These are phyloP conservation scores for Phlebiopsis gigantea DNA, from an alignment of 768 basidiomycete genomes.

Conservation along the genomic window DNA sequence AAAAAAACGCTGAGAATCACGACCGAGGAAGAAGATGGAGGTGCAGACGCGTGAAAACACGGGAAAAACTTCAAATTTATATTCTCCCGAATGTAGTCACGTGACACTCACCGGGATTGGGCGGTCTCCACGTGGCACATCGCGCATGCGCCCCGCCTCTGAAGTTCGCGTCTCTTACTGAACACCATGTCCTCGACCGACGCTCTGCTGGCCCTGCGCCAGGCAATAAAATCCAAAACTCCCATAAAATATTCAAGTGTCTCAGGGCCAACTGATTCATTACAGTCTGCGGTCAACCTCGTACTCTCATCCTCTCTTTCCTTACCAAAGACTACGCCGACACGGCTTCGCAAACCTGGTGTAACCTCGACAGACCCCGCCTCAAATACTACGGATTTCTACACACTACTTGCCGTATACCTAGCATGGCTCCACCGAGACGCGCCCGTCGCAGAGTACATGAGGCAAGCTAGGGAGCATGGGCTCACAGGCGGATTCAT, in stretches of 20 bases:
- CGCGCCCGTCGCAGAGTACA: slow-evolving; percentile 77
- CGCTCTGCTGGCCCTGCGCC: slow-evolving; percentile 50
- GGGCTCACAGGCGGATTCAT: slow-evolving; percentile 75
- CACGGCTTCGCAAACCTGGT: slow-evolving; percentile 71
- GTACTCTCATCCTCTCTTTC: slow-evolving; percentile 45
- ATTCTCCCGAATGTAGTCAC: background rate
- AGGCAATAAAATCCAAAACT: slow-evolving; percentile 53
- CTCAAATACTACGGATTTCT: slow-evolving; percentile 49
- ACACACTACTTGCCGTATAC: slow-evolving; percentile 76
- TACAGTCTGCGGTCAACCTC: slow-evolving; percentile 60
- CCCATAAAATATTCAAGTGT: slow-evolving; percentile 45
- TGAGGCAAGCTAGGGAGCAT: slow-evolving; percentile 75
- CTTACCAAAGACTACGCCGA: slow-evolving; percentile 70
- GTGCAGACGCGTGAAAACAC: background rate
- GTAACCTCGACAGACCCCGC: slow-evolving; percentile 35
- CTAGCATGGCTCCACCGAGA: slow-evolving; percentile 80
- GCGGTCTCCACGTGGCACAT: background rate
- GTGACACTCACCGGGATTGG: background rate
- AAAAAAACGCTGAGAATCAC: background rate
- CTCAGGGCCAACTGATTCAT: slow-evolving; percentile 34
- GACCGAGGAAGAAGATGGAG: background rate
- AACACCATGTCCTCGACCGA: slow-evolving; percentile 31
- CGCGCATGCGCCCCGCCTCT: background rate
- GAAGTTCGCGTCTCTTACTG: background rate
- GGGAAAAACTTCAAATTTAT: slow-evolving; percentile 3